These are phyloP conservation scores for Gastrolobium bilobum DNA, from an alignment of 306 rosid species.

Conservation along the genomic window DNA sequence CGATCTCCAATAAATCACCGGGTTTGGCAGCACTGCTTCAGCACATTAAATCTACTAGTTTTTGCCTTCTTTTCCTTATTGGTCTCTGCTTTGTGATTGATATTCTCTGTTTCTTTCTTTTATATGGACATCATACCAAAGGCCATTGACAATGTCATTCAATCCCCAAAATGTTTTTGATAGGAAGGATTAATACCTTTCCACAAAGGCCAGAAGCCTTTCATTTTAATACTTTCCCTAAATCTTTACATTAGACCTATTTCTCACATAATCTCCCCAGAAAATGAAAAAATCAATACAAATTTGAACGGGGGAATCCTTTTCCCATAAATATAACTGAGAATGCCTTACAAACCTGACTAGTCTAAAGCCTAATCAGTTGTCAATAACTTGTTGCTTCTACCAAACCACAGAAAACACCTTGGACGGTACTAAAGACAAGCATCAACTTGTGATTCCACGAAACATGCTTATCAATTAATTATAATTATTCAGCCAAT, in stretches of 20 bases:
- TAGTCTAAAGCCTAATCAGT: conserved; percentile 29
- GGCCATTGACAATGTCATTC: conserved; percentile 4
- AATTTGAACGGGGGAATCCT: not conserved
- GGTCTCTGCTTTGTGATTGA: conserved; percentile 25
- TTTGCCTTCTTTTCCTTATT: conserved; percentile 17
- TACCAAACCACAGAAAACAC: conserved; percentile 18
- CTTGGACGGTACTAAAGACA: conserved; percentile 12
- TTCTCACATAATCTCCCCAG: conserved; percentile 16
- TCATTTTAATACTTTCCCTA: conserved; percentile 1
- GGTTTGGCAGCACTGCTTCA: conserved; percentile 8
- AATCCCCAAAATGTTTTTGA: not conserved
- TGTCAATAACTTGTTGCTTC: conserved; percentile 12
- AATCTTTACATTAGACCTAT: conserved; percentile 15
- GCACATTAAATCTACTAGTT: conserved; percentile 13
- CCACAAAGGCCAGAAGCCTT: conserved; percentile 6
- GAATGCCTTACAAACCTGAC: conserved; percentile 9
- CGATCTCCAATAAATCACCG: not conserved
- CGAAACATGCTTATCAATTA: conserved; percentile 24
- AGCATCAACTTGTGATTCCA: conserved; percentile 19
- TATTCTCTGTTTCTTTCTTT: not conserved
- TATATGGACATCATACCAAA: conserved; percentile 22
- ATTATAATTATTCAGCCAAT: not conserved
- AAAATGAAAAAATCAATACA: conserved; percentile 24
- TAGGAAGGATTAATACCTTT: not conserved
- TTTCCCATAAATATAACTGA: conserved; percentile 17